phyloP scores from a whole-genome alignment of 768 basidiomycete genomes.

The Pleurotus cornucopiae region DNA sequence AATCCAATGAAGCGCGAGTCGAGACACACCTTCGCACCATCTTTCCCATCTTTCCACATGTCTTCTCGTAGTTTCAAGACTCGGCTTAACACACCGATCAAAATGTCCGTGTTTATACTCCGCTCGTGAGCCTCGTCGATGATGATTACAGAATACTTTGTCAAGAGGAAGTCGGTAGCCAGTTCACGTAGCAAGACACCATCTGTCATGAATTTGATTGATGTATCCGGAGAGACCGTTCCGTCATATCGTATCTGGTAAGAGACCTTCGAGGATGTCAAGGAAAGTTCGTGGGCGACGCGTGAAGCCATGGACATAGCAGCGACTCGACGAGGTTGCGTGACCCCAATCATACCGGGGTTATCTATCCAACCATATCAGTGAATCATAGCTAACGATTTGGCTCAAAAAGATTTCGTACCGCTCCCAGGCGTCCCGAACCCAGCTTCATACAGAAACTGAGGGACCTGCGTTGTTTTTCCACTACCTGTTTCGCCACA shows the following conservation, averaged over 20 bases:
- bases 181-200: constrained; percentile 94
- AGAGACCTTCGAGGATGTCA: constrained; percentile 78
- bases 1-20: background rate
- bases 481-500: constrained; percentile 95
- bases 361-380: constrained; percentile 59
- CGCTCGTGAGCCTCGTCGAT: constrained; percentile 98
- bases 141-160: constrained; percentile 89
- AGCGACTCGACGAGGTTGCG: constrained; percentile 95
- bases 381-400: background rate
- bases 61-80: constrained; percentile 87
- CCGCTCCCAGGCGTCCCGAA: constrained; percentile 84
- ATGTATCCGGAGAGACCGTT: constrained; percentile 83
- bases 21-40: constrained; percentile 57
- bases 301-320: constrained; percentile 95
- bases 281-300: constrained; percentile 88
- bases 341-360: constrained; percentile 96
- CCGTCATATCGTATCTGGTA: constrained; percentile 98
- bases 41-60: constrained; percentile 79
- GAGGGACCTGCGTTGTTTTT: constrained; percentile 97
- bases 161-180: constrained; percentile 89
- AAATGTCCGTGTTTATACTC: constrained; percentile 96
- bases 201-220: constrained; percentile 99
- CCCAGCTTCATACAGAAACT: constrained; percentile 96
- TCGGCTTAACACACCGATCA: constrained; percentile 94
- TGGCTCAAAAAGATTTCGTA: constrained; percentile 26